These are phyloP conservation scores for Carex myosuroides DNA, from an alignment of 176 grass and related monocot species.

Conservation along the genomic window DNA sequence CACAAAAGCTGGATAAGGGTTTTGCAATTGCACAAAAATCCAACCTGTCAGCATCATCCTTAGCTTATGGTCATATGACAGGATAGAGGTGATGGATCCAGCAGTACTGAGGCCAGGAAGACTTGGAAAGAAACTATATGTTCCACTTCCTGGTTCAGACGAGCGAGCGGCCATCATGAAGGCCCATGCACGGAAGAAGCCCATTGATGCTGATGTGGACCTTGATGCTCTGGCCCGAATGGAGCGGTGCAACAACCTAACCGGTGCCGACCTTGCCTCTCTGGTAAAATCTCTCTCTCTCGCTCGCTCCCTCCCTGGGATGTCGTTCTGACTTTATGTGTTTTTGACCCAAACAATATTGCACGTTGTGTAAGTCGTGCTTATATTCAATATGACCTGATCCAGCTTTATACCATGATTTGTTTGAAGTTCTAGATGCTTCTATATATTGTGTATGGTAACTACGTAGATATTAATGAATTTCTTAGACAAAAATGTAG, in stretches of 20 bases:
- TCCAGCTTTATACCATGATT: not conserved
- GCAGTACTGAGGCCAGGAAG: slow-evolving; percentile 73
- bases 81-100: slow-evolving; percentile 87
- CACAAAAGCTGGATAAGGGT: not conserved
- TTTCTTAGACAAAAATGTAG: not conserved
- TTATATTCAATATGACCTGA: not conserved
- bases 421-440: not conserved
- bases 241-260: slow-evolving; percentile 58
- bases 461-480: not conserved
- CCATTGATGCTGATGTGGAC: slow-evolving; percentile 47
- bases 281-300: slow-evolving; percentile 33
- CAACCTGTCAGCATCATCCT: not conserved
- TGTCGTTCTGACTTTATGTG: not conserved
- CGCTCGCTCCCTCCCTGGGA: not conserved
- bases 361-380: no score
- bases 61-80: not conserved
- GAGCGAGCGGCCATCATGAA: slow-evolving; percentile 69
- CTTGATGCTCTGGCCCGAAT: slow-evolving; percentile 39
- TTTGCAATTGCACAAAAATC: not conserved
- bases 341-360: no score
- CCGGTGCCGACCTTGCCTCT: slow-evolving; percentile 65
- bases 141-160: slow-evolving; percentile 56
- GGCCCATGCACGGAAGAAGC: slow-evolving; percentile 53
- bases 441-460: not conserved
- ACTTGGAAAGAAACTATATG: slow-evolving; percentile 72